Percentiles rank a stretch among this genome's conserved stretches.
Evolutionary conservation across 768 basidiomycete genomes (phyloP).

Genomic region (Naganishia kalamii): DNA sequence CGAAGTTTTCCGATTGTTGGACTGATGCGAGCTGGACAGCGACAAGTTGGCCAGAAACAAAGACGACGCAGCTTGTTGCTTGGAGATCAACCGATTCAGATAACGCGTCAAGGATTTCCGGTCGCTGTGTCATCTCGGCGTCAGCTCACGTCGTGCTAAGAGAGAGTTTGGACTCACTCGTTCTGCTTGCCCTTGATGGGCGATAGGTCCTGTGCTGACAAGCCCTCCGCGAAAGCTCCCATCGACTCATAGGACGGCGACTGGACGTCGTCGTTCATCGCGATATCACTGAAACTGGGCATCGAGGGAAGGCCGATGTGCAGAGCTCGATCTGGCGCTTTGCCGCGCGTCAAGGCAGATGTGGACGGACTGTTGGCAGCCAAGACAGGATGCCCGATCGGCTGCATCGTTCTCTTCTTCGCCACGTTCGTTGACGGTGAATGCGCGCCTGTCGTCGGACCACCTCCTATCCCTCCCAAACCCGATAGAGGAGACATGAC

Average conservation of each 20-base stretch:
- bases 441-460: not conserved
- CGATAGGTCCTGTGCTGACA: not conserved
- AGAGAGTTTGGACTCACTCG: not conserved
- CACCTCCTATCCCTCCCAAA: not conserved
- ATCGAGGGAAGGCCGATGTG: not conserved
- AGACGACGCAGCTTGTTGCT: conserved; percentile 1
- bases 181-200: not conserved
- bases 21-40: not conserved
- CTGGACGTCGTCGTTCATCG: not conserved
- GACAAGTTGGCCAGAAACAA: conserved; percentile 9
- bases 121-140: not conserved
- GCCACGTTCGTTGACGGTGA: not conserved
- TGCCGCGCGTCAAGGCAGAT: not conserved
- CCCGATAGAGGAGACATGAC: not conserved
- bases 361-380: not conserved
- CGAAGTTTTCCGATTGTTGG: not conserved
- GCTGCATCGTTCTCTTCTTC: not conserved
- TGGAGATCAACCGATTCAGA: not conserved
- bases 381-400: not conserved
- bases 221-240: not conserved
- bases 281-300: not conserved
- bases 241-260: not conserved
- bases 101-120: not conserved
- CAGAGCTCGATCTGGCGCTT: not conserved
- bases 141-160: not conserved